Conservation (phyloP, 495 filamentous ascomycete species). For the Penicillium odoratum region DNA sequence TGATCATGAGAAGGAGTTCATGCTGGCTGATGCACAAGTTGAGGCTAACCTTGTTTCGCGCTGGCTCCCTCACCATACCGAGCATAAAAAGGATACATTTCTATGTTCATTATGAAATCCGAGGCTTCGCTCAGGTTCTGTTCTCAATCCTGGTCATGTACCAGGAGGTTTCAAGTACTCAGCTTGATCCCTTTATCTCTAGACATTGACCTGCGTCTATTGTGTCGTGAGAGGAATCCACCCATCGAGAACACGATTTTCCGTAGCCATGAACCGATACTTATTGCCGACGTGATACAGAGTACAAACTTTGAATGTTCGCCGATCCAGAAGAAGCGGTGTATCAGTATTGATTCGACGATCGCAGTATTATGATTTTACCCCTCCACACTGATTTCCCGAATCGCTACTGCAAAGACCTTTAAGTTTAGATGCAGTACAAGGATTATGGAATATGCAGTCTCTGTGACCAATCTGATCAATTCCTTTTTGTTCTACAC, state of each 20-base stretch:
- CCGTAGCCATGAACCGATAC: slow-evolving; percentile 43
- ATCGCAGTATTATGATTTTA: slow-evolving; percentile 49
- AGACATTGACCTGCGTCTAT: slow-evolving; percentile 45
- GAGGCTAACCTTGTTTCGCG: slow-evolving; percentile 17
- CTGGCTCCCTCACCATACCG: too few relatives aligned
- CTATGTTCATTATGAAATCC: too few relatives aligned
- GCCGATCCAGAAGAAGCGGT: slow-evolving; percentile 33
- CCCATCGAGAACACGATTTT: slow-evolving; percentile 31
- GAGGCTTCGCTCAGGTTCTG: too few relatives aligned
- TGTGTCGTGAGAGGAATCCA: slow-evolving; percentile 42
- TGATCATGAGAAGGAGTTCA: slow-evolving; percentile 51
- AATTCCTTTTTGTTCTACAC: background rate
- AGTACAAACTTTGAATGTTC: slow-evolving; percentile 29
- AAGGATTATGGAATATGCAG: slow-evolving; percentile 4
- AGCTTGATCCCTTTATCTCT: slow-evolving; percentile 13
- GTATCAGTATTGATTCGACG: slow-evolving; percentile 49
- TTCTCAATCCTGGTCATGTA: background rate
- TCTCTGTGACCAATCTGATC: slow-evolving; percentile 12
- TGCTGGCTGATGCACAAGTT: slow-evolving; percentile 54
- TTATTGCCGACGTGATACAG: slow-evolving; percentile 41
- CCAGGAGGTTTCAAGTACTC: background rate
- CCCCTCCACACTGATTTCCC: slow-evolving; percentile 28
- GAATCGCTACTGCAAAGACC: slow-evolving; percentile 2
- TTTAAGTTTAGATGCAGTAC: background rate
- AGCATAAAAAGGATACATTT: too few relatives aligned